These are phyloP conservation scores for Rhodofomes roseus DNA, from an alignment of 1,284 basidiomycete species.

Conservation along the genomic window DNA sequence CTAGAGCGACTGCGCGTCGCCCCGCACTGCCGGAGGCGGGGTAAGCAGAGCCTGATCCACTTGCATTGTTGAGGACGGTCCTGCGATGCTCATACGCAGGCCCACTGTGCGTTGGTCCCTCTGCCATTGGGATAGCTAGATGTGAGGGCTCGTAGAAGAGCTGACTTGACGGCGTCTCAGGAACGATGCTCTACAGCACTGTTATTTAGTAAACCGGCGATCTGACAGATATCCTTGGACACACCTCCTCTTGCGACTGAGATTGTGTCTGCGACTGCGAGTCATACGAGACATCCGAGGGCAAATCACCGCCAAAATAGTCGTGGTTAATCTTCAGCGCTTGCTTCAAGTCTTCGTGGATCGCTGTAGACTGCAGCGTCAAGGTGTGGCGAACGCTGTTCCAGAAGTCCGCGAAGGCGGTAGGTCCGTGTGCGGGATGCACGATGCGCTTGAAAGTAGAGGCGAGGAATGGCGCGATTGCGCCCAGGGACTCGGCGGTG, in stretches of 20 bases:
- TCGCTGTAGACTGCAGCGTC: constrained; percentile 2
- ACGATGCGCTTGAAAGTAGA: constrained; percentile 47
- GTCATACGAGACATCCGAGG: constrained; percentile 11
- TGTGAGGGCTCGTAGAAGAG: background rate
- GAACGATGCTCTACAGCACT: background rate
- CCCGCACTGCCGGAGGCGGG: too few relatives aligned
- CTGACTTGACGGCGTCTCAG: background rate
- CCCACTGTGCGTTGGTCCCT: background rate
- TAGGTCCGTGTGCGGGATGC: constrained; percentile 40
- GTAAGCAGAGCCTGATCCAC: too few relatives aligned
- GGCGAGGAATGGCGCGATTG: constrained; percentile 39
- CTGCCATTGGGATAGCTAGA: background rate
- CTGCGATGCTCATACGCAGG: background rate
- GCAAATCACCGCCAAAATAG: constrained; percentile 10
- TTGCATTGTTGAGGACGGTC: background rate
- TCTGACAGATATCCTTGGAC: too few relatives aligned
- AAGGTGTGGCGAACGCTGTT: constrained; percentile 7
- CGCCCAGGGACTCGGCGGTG: constrained; percentile 35
- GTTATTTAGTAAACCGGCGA: background rate
- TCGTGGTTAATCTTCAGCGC: constrained; percentile 15
- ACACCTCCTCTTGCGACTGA: constrained; percentile 3
- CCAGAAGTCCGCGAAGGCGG: constrained; percentile 38
- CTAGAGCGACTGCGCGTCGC: too few relatives aligned
- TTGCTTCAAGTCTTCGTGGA: constrained; percentile 18
- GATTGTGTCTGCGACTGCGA: constrained; percentile 12